Conservation (phyloP, 208 protist species). For the Leishmania turanica region DNA sequence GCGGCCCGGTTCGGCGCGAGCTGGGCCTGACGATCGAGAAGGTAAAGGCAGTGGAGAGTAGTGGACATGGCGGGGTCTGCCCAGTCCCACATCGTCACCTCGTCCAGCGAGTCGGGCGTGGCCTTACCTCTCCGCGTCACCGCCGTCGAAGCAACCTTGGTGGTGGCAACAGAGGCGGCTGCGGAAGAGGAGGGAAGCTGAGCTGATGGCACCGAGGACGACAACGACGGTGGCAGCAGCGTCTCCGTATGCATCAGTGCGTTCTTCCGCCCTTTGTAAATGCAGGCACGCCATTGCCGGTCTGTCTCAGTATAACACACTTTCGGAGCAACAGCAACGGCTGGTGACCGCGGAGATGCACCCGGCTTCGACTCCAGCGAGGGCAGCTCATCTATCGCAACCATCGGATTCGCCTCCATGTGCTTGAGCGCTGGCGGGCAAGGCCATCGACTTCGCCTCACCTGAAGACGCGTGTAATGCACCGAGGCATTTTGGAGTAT, state of each 20-base stretch:
- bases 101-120: slow-evolving; percentile 2
- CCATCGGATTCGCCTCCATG: not conserved
- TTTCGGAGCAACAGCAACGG: not conserved
- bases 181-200: not conserved
- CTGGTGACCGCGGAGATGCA: not conserved
- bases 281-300: slow-evolving; percentile 19
- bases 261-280: slow-evolving; percentile 16
- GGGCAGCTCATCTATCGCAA: not conserved
- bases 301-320: not conserved
- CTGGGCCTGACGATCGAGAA: slow-evolving; percentile 27
- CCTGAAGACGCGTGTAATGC: slow-evolving; percentile 9
- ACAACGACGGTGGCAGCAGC: not conserved
- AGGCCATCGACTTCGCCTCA: not conserved
- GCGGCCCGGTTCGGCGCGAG: not conserved
- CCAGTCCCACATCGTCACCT: slow-evolving; percentile 34
- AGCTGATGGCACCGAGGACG: not conserved
- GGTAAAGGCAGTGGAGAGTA: slow-evolving; percentile 19
- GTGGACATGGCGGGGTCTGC: slow-evolving; percentile 27
- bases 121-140: not conserved
- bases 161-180: not conserved
- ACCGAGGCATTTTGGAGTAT: slow-evolving; percentile 1
- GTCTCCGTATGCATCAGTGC: slow-evolving; percentile 1
- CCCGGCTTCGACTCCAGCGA: not conserved
- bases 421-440: slow-evolving; percentile 2
- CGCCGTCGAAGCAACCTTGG: not conserved